Percentiles rank a stretch among this genome's conserved stretches.
phyloP scores from a whole-genome alignment of 306 rosid species.

The Cicer cuneatum region DNA sequence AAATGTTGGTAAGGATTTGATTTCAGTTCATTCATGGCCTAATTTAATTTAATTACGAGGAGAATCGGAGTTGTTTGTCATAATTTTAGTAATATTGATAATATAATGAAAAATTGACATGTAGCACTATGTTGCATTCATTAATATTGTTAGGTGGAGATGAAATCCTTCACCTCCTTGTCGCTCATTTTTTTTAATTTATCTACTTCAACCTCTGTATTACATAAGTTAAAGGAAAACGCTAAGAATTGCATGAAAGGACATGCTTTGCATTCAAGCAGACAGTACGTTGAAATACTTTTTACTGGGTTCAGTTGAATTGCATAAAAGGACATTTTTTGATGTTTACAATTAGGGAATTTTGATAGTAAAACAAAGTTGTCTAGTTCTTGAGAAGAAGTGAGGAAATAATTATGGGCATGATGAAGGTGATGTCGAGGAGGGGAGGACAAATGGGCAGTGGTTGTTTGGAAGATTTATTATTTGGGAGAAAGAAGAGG shows the following conservation, averaged over 20 bases:
- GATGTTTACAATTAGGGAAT: conserved; percentile 16
- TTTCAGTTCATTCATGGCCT: neutral
- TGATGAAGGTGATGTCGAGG: conserved; percentile 43
- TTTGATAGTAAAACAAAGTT: conserved; percentile 24
- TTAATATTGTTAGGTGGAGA: too few relatives aligned
- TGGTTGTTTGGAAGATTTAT: conserved; percentile 46
- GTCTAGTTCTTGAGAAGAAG: conserved; percentile 23
- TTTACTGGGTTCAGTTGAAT: neutral
- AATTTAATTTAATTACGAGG: neutral
- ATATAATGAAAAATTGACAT: too few relatives aligned
- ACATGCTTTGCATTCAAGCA: neutral
- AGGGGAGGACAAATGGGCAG: conserved; percentile 26
- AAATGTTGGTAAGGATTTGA: too few relatives aligned
- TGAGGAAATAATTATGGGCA: neutral
- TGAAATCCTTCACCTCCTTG: too few relatives aligned
- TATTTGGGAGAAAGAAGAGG: conserved; percentile 48
- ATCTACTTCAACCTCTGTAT: too few relatives aligned
- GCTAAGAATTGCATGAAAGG: too few relatives aligned
- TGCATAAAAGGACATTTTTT: conserved; percentile 2
- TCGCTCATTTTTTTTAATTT: too few relatives aligned
- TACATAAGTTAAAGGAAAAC: too few relatives aligned
- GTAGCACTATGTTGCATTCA: too few relatives aligned
- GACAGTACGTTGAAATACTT: neutral
- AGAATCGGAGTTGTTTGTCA: neutral
- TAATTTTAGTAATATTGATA: too few relatives aligned